Percentiles rank a stretch among this genome's conserved stretches.
phyloP scores from a whole-genome alignment of 106 monocot species.

The Triglochin maritima region DNA sequence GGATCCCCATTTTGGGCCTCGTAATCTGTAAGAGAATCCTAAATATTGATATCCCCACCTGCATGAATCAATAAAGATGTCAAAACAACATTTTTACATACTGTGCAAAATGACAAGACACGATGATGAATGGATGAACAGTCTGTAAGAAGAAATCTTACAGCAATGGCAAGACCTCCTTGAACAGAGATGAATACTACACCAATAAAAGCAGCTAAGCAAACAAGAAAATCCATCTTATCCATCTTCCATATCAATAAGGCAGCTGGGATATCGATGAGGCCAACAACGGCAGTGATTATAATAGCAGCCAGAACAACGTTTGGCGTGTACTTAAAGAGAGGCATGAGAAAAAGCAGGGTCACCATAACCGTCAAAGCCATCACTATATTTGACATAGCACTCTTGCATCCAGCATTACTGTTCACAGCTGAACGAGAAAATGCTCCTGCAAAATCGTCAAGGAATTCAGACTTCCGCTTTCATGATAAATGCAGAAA shows the following conservation, averaged over 20 bases:
- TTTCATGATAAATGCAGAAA: no score
- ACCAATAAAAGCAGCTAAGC: slow-evolving; percentile 58
- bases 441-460: slow-evolving; percentile 45
- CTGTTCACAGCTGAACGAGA: slow-evolving; percentile 89
- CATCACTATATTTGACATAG: slow-evolving; percentile 87
- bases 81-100: neutral
- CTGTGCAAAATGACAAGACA: neutral
- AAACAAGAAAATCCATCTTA: slow-evolving; percentile 78
- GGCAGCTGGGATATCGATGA: slow-evolving; percentile 59
- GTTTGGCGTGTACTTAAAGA: slow-evolving; percentile 82
- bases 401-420: slow-evolving; percentile 90
- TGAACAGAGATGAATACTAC: slow-evolving; percentile 88
- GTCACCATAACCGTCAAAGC: slow-evolving; percentile 76
- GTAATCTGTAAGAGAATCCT: slow-evolving; percentile 71
- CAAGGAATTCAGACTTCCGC: neutral
- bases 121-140: neutral
- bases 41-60: slow-evolving; percentile 76
- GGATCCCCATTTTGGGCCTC: slow-evolving; percentile 60
- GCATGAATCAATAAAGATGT: neutral
- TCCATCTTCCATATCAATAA: slow-evolving; percentile 78
- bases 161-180: slow-evolving; percentile 76
- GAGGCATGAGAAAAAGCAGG: slow-evolving; percentile 82
- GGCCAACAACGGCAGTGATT: slow-evolving; percentile 70
- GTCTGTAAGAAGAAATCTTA: slow-evolving; percentile 14
- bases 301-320: slow-evolving; percentile 81